Evolutionary conservation across 2,329 filamentous ascomycete genomes (phyloP).

Genomic region (Capronia epimyces): DNA sequence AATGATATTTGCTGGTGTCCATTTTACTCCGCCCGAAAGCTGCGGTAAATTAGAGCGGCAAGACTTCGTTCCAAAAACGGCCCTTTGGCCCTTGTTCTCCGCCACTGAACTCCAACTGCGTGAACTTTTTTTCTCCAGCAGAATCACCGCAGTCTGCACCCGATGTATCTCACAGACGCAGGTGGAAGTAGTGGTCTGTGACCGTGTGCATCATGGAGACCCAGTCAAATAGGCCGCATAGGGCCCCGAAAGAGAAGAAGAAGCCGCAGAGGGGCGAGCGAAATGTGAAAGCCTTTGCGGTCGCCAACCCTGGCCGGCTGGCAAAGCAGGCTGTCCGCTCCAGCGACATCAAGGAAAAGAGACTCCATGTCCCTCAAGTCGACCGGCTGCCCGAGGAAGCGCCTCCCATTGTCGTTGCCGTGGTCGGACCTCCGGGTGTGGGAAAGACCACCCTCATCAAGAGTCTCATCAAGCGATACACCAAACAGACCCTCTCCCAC

Average conservation of each 20-base stretch:
- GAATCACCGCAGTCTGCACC: not conserved
- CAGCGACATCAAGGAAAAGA: slow-evolving; percentile 70
- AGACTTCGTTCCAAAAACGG: not conserved
- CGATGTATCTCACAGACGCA: not conserved
- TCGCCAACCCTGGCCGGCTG: slow-evolving; percentile 72
- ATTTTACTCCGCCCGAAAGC: not conserved
- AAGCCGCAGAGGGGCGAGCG: slow-evolving; percentile 61
- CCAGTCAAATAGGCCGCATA: slow-evolving; percentile 78
- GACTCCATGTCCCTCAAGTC: slow-evolving; percentile 91
- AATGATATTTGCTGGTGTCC: not conserved
- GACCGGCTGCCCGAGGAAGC: slow-evolving; percentile 94
- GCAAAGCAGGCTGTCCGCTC: slow-evolving; percentile 59
- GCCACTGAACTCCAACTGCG: not conserved
- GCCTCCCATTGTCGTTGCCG: slow-evolving; percentile 83
- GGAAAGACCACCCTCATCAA: slow-evolving; percentile 96
- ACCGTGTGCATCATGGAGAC: slow-evolving; percentile 58
- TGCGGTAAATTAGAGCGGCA: not conserved
- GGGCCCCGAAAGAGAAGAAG: slow-evolving; percentile 86
- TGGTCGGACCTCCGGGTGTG: slow-evolving; percentile 90
- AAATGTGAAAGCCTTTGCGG: slow-evolving; percentile 87
- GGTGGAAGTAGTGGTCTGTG: slow-evolving; percentile 13
- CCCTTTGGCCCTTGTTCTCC: not conserved
- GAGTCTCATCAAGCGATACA: slow-evolving; percentile 86
- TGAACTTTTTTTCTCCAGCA: not conserved
- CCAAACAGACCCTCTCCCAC: slow-evolving; percentile 87